Base-by-base conservation (phyloP, 768 basidiomycete species). In the Podaxis sp. region DNA sequence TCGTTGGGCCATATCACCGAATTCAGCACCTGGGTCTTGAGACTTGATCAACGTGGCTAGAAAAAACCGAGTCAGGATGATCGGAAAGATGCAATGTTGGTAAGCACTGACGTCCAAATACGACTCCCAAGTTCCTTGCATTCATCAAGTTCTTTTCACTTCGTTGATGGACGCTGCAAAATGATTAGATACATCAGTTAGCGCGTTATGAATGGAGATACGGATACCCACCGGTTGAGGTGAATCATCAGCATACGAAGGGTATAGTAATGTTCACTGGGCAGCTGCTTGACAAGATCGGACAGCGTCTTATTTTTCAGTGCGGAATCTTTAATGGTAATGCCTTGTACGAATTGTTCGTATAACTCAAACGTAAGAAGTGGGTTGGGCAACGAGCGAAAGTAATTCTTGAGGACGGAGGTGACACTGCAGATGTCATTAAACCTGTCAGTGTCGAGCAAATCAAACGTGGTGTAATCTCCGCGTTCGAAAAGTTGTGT, bases 351-450 rank as follows among this genome's bases (percentile, higher is more conserved):
- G 71, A 98, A 96, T 69, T 88, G 86, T 68, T 96, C 94, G 65
- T 98, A 96, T 8, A 97, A 82, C 58, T 91, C 90, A 70, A 87
- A 93, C 1, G 97, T 97, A 67, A 98, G 79, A 55, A 99, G 80
- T 5, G 97, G 97, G 55, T 90, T 83, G 15, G 96, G 96, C 40
- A 99, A 78, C n/a, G 88, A 82, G 29, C 97, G 87, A 84, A 99
- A 93, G 77, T 98, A 98, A 38, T 89, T 92, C 79, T 99, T 98
- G 70, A 99, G 82, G 29, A 98, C 96, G 25, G 94, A 96, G 1
- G 97, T 99, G 64, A 98, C 87, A 64, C 94, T 94, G 73, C 92
- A 94, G 63, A 99, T 94, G 73, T 99, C 97, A 79, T 96, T 98
- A 82, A 98, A 99, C 25, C 88, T 83, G 68, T 96, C 91, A 3